Conservation (phyloP, 164 flowering plant genomes). For the Protea cynaroides region DNA sequence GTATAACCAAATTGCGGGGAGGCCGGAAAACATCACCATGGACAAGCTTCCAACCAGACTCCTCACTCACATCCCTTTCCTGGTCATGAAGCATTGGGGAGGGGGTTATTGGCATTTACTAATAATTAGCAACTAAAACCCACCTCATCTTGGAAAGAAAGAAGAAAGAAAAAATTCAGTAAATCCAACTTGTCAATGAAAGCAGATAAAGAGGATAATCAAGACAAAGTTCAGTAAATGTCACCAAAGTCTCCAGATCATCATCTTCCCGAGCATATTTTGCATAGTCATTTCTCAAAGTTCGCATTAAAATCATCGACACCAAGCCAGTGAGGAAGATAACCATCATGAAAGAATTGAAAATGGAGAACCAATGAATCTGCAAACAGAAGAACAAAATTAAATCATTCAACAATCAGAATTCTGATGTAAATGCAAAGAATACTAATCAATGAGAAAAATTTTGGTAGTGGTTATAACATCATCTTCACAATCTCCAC, state of each 20-base stretch:
- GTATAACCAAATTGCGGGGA: slow-evolving; percentile 66
- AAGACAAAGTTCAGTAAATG: neutral
- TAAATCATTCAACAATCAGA: neutral
- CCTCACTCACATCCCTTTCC: slow-evolving; percentile 99
- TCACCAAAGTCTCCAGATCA: slow-evolving; percentile 92
- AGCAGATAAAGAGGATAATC: neutral
- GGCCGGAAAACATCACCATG: slow-evolving; percentile 98
- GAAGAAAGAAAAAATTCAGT: neutral
- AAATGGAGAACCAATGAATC: slow-evolving; percentile 98
- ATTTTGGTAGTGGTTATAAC: neutral
- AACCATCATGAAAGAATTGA: slow-evolving; percentile 99
- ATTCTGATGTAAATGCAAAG: neutral
- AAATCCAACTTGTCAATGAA: neutral
- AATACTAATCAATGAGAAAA: neutral
- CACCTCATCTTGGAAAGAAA: neutral
- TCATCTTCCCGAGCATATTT: slow-evolving; percentile 99
- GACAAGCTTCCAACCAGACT: slow-evolving; percentile 99
- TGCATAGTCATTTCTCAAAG: slow-evolving; percentile 98
- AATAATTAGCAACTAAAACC: neutral
- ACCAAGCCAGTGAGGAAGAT: slow-evolving; percentile 98
- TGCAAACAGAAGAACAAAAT: slow-evolving; percentile 28
- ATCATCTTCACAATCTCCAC: neutral
- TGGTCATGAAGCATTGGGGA: slow-evolving; percentile 16
- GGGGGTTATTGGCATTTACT: neutral
- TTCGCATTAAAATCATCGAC: slow-evolving; percentile 98